A percentile compares a stretch with the other conserved stretches of the same genome.
Conservation (phyloP, 768 basidiomycete genomes). For the Pulveroboletus sp. region DNA sequence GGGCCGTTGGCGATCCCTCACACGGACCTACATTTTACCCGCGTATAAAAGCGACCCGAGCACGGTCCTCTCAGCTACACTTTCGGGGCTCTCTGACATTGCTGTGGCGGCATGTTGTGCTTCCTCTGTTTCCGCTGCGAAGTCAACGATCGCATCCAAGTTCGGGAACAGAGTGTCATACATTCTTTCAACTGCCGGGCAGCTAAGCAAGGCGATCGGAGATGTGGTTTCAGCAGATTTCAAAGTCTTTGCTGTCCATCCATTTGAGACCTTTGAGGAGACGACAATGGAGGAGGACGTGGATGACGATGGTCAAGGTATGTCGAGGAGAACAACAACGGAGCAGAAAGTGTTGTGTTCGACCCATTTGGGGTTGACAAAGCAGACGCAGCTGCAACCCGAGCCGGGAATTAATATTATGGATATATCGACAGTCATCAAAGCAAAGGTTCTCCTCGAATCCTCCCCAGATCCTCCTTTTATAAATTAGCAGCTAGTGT, state of each 20-base stretch:
- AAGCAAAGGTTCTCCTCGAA: too few species aligned
- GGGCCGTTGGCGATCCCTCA: conserved; percentile 11
- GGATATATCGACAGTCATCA: neutral
- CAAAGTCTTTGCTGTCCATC: neutral
- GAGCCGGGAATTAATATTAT: neutral
- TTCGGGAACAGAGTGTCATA: conserved; percentile 5
- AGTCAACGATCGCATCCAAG: too few species aligned
- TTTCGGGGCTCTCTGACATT: conserved; percentile 3
- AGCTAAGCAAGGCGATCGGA: conserved; percentile 9
- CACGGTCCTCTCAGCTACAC: neutral
- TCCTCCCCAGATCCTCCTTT: too few species aligned
- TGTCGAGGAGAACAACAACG: neutral
- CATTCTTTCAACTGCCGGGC: conserved; percentile 2
- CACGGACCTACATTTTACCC: neutral
- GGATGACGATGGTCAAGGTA: neutral
- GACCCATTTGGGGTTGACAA: conserved; percentile 14
- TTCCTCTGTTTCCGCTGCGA: neutral
- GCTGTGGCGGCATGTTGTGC: conserved; percentile 7
- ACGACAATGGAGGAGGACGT: conserved; percentile 11
- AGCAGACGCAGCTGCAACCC: neutral
- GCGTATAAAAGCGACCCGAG: neutral
- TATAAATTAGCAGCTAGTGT: too few species aligned
- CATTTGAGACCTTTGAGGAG: conserved; percentile 2
- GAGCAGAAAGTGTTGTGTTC: conserved; percentile 12
- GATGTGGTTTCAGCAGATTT: conserved; percentile 9